Evolutionary conservation across 805 yeast genomes (phyloP), one percentile per base, ranked within the genome.

Genomic region (Candida xyloterini): DNA sequence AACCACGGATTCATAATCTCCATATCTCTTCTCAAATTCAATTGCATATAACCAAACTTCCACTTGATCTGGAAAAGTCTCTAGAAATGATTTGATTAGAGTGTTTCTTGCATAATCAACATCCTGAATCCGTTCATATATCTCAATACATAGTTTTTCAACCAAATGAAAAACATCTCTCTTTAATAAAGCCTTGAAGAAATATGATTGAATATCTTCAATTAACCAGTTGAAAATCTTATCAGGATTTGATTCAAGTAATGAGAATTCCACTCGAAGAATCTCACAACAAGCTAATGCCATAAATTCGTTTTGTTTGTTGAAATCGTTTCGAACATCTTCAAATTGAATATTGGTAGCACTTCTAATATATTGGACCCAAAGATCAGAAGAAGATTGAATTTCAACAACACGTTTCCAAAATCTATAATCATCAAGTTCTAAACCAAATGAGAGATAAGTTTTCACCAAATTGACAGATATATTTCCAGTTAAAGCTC

Each of bases 21-120:
- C 64, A 25, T 57, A 43, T 13, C 57, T 44, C 27, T 48, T 56
- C 44, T 70, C 76, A 58, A 73, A 72, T 4, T 65, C 57, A 32
- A 60, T 55, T 5, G 69, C 66, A 33, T 57, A 62, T 2, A 76
- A 36, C 83, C 83, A 79, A 7, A 69, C 59, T 22, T 71, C 76
- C 21, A 66, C 56, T 48, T 75, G 73, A 3, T 48, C 37, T 0
- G 52, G 38, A 22, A 43, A 28, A 0, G n/a, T n/a, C 14, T 38
- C 33, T 11, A 45, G 6, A 18, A 18, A 18, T 18, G 20, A 4
- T 18, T 18, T 18, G 20, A 18, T 18, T 5, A 18, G 20, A 18
- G 6, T 18, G 20, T 18, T 18, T 18, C 20, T 4, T 18, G 71
- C 71, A 13, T 40, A 39, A 1, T 56, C 65, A 0, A 53, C 11